phyloP scores from a whole-genome alignment of 1,284 basidiomycete species.

The Grifola frondosa region DNA sequence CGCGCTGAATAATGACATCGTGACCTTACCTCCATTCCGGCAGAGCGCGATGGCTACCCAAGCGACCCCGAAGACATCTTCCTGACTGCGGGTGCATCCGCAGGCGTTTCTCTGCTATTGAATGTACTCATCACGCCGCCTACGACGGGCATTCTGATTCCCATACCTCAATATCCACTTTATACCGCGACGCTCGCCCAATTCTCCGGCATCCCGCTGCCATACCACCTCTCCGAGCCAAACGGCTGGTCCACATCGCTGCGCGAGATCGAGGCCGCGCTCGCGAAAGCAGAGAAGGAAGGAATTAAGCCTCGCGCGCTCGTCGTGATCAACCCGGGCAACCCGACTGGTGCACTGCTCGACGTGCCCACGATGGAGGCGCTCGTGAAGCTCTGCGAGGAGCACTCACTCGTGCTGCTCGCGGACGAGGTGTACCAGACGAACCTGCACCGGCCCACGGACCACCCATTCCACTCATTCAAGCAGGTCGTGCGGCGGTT shows the following conservation, averaged over 20 bases:
- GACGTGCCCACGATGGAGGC: constrained; percentile 68
- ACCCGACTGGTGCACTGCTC: constrained; percentile 88
- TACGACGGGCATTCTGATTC: constrained; percentile 83
- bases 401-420: constrained; percentile 83
- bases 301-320: constrained; percentile 76
- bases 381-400: constrained; percentile 81
- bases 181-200: constrained; percentile 95
- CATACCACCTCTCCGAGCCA: constrained; percentile 87
- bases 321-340: constrained; percentile 95
- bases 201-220: constrained; percentile 77
- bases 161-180: constrained; percentile 97
- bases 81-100: constrained; percentile 91
- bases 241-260: constrained; percentile 87
- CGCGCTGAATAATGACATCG: too few species aligned
- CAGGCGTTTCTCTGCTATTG: constrained; percentile 88
- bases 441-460: constrained; percentile 75
- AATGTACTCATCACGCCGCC: constrained; percentile 74
- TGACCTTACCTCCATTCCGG: too few species aligned
- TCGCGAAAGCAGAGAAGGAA: constrained; percentile 66
- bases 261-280: constrained; percentile 63
- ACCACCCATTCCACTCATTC: constrained; percentile 86
- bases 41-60: constrained; percentile 88
- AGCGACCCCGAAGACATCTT: constrained; percentile 87
- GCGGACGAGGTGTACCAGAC: constrained; percentile 96
- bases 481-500: constrained; percentile 78